Percentiles rank a stretch among this genome's conserved stretches.
phyloP scores from a whole-genome alignment of 1,284 basidiomycete genomes.

The Fomes fomentarius region DNA sequence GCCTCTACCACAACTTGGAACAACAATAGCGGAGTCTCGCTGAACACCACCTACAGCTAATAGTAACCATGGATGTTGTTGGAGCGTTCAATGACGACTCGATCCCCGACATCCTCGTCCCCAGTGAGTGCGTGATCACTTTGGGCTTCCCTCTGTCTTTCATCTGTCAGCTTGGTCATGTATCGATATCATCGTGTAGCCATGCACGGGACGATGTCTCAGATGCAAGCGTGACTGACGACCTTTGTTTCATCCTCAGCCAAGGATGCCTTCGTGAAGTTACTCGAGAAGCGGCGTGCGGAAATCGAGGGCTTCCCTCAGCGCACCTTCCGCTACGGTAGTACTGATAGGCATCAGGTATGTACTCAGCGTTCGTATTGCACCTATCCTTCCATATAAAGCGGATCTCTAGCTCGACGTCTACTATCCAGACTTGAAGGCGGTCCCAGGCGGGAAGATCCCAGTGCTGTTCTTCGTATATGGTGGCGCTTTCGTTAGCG shows the following conservation, averaged over 20 bases:
- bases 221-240: not conserved
- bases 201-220: not conserved
- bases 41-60: not conserved
- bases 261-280: slow-evolving; percentile 43
- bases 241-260: slow-evolving; percentile 11
- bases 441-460: slow-evolving; percentile 33
- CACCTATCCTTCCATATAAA: not conserved
- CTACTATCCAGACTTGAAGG: slow-evolving; percentile 51
- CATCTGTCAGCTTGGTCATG: not conserved
- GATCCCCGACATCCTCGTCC: not conserved
- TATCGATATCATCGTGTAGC: not conserved
- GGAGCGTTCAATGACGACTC: slow-evolving; percentile 2
- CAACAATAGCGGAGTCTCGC: too few relatives aligned
- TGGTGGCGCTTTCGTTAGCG: slow-evolving; percentile 61
- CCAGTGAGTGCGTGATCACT: not conserved
- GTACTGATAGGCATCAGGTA: slow-evolving; percentile 56
- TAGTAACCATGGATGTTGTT: slow-evolving; percentile 9
- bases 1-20: too few relatives aligned
- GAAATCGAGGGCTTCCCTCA: slow-evolving; percentile 45
- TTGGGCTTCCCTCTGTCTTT: not conserved
- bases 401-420: slow-evolving; percentile 47
- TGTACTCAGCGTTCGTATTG: slow-evolving; percentile 11
- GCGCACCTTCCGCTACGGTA: slow-evolving; percentile 59
- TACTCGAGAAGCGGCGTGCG: slow-evolving; percentile 42
- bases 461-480: slow-evolving; percentile 66